Percentiles rank a stretch among this genome's conserved stretches.
Evolutionary conservation across 176 grass and related monocot species (phyloP).

Genomic region (Hordeum vulgare): DNA sequence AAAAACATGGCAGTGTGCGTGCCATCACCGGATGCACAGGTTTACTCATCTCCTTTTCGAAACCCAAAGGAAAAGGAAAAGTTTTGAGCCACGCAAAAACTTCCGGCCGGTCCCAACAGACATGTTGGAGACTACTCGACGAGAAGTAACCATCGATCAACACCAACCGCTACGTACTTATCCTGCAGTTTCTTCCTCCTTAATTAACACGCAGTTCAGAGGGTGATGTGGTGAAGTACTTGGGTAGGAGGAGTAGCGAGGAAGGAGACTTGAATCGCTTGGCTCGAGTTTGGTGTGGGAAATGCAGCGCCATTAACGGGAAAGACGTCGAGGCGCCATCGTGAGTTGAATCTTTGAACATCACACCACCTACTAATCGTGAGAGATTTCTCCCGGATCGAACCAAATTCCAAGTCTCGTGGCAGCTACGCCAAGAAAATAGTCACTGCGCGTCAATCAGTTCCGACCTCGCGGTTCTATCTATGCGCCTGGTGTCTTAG

Average conservation of each 20-base stretch:
- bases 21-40: no score
- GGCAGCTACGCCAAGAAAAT: background rate
- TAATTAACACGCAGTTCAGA: background rate
- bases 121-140: background rate
- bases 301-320: constrained; percentile 2
- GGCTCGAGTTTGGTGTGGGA: background rate
- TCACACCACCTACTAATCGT: background rate
- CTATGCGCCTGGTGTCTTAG: background rate
- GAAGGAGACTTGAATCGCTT: background rate
- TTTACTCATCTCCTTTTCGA: no score
- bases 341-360: background rate
- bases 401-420: background rate
- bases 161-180: background rate
- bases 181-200: background rate
- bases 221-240: background rate
- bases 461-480: no score
- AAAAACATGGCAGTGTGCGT: no score
- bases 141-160: background rate
- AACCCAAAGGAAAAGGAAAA: no score
- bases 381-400: background rate
- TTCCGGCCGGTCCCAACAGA: background rate
- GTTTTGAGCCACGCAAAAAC: background rate
- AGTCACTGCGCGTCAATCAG: background rate
- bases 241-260: no score
- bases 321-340: background rate